Base-by-base conservation (phyloP, 139 green algal genomes). In the Chlamydomonas sp. region DNA sequence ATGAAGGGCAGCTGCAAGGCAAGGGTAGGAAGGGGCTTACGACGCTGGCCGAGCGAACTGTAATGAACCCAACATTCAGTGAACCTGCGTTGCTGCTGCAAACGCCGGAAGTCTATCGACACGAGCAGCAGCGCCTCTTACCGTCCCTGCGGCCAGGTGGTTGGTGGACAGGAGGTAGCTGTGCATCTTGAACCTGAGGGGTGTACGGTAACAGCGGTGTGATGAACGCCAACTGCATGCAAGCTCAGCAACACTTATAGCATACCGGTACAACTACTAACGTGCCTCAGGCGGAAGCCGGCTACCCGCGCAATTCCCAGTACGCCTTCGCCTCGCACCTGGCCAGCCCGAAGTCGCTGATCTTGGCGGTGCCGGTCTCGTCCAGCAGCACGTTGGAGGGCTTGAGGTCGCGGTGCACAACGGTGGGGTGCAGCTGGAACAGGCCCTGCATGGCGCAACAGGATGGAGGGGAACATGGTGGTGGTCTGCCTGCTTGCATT, bases 331-430 rank as follows among this genome's bases (percentile, higher is more conserved):
- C 10, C 10, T 14, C 9, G 66, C 74, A 79, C 49, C 58, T 17
- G 1, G 67, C 79, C 61, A 94, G 66, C 1, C 89, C 91, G 59
- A 94, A 94, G 79, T 94, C 91, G 79, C 73, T 85, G 14, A 94
- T 66, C 77, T 87, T 91, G 61, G 87, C 91, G 4, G 71, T 15
- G 6, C 77, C 84, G 4, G 17, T 61, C 58, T 71, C n/a, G 5
- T 85, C 79, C 58, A 99, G 88, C 66, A 99, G 90, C 86, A 99
- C 96, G 86, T 99, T 99, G 89, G 98, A 95, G 1, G 85, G 95
- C 87, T 96, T 97, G 60, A 97, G 85, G 90, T 97, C 95, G 74
- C 96, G 90, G 88, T 98, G 96, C 63, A 97, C 92, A 62, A 97
- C 93, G 20, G 91, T 94, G 63, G 80, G 80, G 62, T 92, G 91